These are phyloP conservation scores for Collybiopsis luxurians DNA, from an alignment of 768 basidiomycete genomes.

Conservation along the genomic window DNA sequence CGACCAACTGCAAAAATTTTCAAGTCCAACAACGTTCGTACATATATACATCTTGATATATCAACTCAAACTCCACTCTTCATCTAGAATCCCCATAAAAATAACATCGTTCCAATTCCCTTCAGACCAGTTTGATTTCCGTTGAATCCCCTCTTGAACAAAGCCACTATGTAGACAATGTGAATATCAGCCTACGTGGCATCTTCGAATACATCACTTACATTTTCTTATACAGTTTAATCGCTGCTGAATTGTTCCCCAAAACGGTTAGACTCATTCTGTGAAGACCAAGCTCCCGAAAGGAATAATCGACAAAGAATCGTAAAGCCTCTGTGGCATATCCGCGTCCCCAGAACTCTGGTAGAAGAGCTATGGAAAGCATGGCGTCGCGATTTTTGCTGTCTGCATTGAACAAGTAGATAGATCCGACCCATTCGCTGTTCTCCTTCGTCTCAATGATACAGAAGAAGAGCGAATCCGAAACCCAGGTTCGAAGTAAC, in stretches of 20 bases:
- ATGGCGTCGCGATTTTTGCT: conserved; percentile 25
- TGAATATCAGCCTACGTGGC: no score
- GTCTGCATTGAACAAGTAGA: background rate
- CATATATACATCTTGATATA: no score
- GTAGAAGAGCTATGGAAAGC: conserved; percentile 28
- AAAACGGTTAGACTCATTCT: conserved; percentile 38
- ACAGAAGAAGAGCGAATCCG: background rate
- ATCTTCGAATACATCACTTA: no score
- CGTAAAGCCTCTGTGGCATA: conserved; percentile 38
- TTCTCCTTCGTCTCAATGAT: background rate
- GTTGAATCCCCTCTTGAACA: conserved; percentile 33
- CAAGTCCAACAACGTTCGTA: no score
- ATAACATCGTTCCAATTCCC: conserved; percentile 35
- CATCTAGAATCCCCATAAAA: conserved; percentile 35
- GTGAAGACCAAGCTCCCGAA: conserved; percentile 35
- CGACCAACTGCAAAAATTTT: no score
- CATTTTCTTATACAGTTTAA: conserved; percentile 39
- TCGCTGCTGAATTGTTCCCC: conserved; percentile 34
- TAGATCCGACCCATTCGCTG: background rate
- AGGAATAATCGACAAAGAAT: conserved; percentile 39
- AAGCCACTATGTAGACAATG: conserved; percentile 34
- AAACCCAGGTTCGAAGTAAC: background rate
- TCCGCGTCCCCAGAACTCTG: conserved; percentile 34
- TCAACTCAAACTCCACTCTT: no score
- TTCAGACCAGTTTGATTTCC: conserved; percentile 33